Conservation (phyloP, 2,329 filamentous ascomycete genomes). For the Cercospora beticola region DNA sequence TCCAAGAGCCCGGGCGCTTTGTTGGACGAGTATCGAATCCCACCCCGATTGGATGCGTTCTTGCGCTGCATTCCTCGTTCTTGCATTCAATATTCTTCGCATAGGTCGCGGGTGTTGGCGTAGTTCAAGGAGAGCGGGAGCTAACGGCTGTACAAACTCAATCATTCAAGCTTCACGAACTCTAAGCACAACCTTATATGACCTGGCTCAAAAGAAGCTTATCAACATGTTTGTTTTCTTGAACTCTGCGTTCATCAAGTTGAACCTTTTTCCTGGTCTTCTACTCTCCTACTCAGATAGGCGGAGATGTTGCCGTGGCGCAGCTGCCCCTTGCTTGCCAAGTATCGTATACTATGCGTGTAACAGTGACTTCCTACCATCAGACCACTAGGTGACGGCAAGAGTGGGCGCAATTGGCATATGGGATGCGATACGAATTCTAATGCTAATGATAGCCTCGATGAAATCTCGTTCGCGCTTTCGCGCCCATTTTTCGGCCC, state of each 20-base stretch:
- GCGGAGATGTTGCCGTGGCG: not conserved
- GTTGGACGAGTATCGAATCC: not conserved
- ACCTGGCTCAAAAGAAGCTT: not conserved
- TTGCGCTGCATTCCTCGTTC: not conserved
- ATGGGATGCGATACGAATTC: not conserved
- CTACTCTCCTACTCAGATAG: not conserved
- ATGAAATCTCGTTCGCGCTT: not conserved
- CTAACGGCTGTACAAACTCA: conserved; percentile 2
- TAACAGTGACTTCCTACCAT: not conserved
- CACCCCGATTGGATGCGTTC: not conserved
- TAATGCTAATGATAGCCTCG: not conserved
- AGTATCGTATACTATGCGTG: not conserved
- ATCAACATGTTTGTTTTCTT: not conserved
- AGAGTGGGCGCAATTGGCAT: not conserved
- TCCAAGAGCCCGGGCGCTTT: not conserved
- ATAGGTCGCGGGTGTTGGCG: not conserved
- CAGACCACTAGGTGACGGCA: not conserved
- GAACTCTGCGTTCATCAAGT: not conserved
- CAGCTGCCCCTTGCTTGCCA: not conserved
- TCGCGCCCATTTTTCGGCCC: not conserved
- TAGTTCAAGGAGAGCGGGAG: not conserved
- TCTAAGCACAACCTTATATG: conserved; percentile 5
- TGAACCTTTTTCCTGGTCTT: not conserved
- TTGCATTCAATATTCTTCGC: not conserved
- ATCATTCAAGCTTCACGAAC: conserved; percentile 7